phyloP scores from a whole-genome alignment of 202 grass and related monocot genomes.

The Carex arenaria region DNA sequence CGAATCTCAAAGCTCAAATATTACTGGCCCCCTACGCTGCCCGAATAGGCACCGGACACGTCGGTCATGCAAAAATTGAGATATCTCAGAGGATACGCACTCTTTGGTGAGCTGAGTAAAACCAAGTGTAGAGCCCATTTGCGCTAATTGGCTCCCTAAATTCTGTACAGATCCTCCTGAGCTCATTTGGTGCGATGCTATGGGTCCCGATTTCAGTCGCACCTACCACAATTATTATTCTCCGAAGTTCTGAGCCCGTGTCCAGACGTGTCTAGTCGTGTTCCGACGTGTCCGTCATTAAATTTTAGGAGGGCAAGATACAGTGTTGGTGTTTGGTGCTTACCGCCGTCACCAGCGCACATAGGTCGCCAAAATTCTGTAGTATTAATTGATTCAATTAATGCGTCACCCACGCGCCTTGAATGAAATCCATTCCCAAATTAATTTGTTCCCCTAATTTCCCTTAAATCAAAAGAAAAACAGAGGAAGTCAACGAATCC shows the following conservation, averaged over 20 bases:
- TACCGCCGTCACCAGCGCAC: neutral
- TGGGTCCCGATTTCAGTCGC: conserved; percentile 76
- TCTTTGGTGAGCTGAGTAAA: conserved; percentile 51
- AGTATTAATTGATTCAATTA: conserved; percentile 9
- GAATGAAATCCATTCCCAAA: neutral
- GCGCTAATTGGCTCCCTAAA: conserved; percentile 9
- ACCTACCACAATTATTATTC: conserved; percentile 58
- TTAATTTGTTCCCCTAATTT: neutral
- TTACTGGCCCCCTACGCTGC: no score
- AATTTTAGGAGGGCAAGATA: neutral
- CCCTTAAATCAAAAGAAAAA: neutral
- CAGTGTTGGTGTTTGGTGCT: neutral
- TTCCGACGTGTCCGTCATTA: no score
- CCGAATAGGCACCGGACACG: no score
- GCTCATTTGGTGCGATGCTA: conserved; percentile 50
- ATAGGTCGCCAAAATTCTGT: neutral
- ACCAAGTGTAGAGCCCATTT: conserved; percentile 22
- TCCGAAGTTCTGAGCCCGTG: conserved; percentile 37
- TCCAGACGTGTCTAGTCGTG: neutral
- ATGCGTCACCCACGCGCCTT: neutral
- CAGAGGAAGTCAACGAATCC: neutral
- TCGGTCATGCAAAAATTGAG: no score
- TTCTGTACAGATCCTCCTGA: conserved; percentile 40
- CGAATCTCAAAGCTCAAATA: no score
- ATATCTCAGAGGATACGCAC: no score